Evolutionary conservation across 805 yeast species (phyloP).

Genomic region (Candida sithepensis): DNA sequence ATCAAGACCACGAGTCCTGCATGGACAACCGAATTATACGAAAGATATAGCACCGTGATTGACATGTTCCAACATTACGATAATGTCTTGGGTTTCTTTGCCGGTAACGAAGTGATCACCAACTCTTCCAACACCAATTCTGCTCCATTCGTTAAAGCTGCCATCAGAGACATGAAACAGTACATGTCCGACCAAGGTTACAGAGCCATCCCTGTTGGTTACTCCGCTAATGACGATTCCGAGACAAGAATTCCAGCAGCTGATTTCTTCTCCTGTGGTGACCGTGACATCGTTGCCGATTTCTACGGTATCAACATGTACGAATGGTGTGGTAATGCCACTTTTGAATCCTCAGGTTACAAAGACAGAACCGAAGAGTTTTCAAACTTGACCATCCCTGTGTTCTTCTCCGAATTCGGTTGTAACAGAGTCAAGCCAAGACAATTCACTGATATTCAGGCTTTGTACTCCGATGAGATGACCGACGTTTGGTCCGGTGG

Average conservation of each 20-base stretch:
- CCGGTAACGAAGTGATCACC: slow-evolving; percentile 96
- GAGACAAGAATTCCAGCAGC: slow-evolving; percentile 78
- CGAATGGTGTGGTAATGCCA: slow-evolving; percentile 78
- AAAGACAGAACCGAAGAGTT: slow-evolving; percentile 68
- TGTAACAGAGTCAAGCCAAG: slow-evolving; percentile 76
- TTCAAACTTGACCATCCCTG: slow-evolving; percentile 68
- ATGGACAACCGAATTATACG: slow-evolving; percentile 70
- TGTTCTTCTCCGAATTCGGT: slow-evolving; percentile 87
- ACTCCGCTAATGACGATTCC: slow-evolving; percentile 86
- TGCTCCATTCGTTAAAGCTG: slow-evolving; percentile 94
- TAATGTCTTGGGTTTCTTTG: slow-evolving; percentile 90
- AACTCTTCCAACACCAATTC: slow-evolving; percentile 79
- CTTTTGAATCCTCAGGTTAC: slow-evolving; percentile 64
- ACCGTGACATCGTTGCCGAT: slow-evolving; percentile 59
- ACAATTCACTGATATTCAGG: slow-evolving; percentile 68
- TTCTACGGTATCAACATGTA: slow-evolving; percentile 85
- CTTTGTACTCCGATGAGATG: slow-evolving; percentile 67
- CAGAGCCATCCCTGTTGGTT: slow-evolving; percentile 88
- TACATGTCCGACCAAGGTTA: slow-evolving; percentile 66
- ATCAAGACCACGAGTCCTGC: slow-evolving; percentile 73
- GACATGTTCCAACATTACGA: slow-evolving; percentile 75
- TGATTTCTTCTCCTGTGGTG: slow-evolving; percentile 83
- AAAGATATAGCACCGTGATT: slow-evolving; percentile 77
- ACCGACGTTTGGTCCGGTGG: slow-evolving; percentile 94
- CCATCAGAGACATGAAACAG: slow-evolving; percentile 80